Conservation (phyloP, 1,139 yeast genomes). For the Hansenula sp. region DNA sequence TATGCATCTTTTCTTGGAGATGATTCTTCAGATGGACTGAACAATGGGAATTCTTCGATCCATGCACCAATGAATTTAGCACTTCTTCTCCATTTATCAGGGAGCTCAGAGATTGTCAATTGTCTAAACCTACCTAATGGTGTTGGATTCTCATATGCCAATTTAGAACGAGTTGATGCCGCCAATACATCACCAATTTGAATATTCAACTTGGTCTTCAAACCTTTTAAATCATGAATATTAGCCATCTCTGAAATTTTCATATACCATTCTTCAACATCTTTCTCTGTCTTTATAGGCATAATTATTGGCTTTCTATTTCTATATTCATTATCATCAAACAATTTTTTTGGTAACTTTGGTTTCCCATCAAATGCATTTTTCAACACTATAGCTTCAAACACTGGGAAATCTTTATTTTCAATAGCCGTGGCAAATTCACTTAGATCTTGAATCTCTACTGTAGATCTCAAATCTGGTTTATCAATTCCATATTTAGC, state of each 20-base stretch:
- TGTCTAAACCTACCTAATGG: conserved; percentile 89
- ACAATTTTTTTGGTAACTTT: conserved; percentile 34
- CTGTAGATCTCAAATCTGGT: conserved; percentile 75
- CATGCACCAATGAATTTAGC: conserved; percentile 64
- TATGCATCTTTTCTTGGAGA: conserved; percentile 32
- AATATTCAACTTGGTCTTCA: conserved; percentile 38
- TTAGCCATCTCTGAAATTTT: conserved; percentile 30
- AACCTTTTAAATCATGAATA: conserved; percentile 27
- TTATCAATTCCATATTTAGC: conserved; percentile 83
- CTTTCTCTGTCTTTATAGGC: conserved; percentile 38
- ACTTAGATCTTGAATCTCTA: conserved; percentile 49
- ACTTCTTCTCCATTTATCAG: conserved; percentile 32
- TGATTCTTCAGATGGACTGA: conserved; percentile 60
- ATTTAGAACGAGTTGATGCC: conserved; percentile 60
- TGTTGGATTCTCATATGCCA: conserved; percentile 88
- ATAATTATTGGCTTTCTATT: conserved; percentile 58
- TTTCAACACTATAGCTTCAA: conserved; percentile 68
- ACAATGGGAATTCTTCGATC: conserved; percentile 89
- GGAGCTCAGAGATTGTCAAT: conserved; percentile 54
- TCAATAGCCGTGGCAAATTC: conserved; percentile 33
- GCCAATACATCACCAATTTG: conserved; percentile 73
- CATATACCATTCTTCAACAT: conserved; percentile 41
- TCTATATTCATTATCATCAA: conserved; percentile 45
- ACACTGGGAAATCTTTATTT: conserved; percentile 45
- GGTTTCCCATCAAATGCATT: conserved; percentile 40